phyloP scores from a whole-genome alignment of 2,329 filamentous ascomycete species.

The Bimuria novae-zelandiae region DNA sequence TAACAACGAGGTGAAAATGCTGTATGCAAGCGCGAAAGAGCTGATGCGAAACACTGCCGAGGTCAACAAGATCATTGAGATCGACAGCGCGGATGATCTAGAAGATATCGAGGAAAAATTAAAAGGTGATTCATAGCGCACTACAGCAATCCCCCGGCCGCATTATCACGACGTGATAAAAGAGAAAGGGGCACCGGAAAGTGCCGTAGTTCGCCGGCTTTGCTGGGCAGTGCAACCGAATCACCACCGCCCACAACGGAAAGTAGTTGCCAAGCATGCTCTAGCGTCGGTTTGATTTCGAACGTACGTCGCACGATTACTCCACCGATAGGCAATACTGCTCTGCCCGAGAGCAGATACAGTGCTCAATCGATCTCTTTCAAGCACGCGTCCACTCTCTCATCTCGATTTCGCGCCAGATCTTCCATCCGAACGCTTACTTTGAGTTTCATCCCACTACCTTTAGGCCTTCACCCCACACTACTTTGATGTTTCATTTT shows the following conservation, averaged over 20 bases:
- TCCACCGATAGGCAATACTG: neutral
- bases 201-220: neutral
- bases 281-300: neutral
- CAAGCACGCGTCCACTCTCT: neutral
- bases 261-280: conserved; percentile 1
- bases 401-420: neutral
- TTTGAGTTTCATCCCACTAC: neutral
- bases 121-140: conserved; percentile 30
- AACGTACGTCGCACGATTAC: neutral
- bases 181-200: conserved; percentile 2
- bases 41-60: conserved; percentile 92
- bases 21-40: conserved; percentile 95
- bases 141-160: neutral
- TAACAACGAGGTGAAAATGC: conserved; percentile 85
- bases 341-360: neutral
- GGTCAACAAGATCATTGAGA: conserved; percentile 84
- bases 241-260: neutral
- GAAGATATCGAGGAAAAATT: conserved; percentile 77
- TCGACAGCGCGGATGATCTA: conserved; percentile 79
- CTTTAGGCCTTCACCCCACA: neutral
- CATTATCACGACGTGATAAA: neutral
- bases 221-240: neutral
- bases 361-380: neutral
- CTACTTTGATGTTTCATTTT: neutral
- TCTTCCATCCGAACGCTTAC: neutral